Conservation (phyloP, 257 asterid genomes). For the Salvia rosmarinus region DNA sequence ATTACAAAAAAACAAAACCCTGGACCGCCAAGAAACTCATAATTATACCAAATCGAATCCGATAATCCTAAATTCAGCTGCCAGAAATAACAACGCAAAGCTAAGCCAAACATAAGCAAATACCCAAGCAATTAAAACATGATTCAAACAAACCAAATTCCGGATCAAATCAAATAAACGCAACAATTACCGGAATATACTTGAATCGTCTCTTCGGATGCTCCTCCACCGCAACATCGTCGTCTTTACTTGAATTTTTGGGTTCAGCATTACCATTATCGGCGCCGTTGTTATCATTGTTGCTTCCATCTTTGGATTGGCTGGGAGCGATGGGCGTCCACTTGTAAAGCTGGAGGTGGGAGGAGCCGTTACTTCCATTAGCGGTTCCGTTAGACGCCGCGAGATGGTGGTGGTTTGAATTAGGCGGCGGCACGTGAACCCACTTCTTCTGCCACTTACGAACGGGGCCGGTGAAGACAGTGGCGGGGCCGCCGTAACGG, state of each 20-base stretch:
- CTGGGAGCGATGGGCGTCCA: constrained; percentile 70
- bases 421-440: constrained; percentile 48
- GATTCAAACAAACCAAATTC: constrained; percentile 7
- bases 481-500: constrained; percentile 87
- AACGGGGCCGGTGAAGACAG: constrained; percentile 92
- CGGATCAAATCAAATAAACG: constrained; percentile 23
- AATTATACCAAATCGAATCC: constrained; percentile 11
- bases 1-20: constrained; percentile 31
- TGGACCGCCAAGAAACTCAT: constrained; percentile 3
- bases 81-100: neutral
- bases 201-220: constrained; percentile 74
- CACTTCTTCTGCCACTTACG: constrained; percentile 79
- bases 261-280: constrained; percentile 47
- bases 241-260: constrained; percentile 45
- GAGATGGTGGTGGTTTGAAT: constrained; percentile 43
- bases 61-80: neutral
- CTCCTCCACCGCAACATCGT: constrained; percentile 53
- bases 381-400: constrained; percentile 49
- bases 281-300: constrained; percentile 29
- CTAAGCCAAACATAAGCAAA: neutral
- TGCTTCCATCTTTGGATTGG: constrained; percentile 46
- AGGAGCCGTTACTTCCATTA: constrained; percentile 54
- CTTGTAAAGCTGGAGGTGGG: constrained; percentile 75
- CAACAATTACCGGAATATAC: constrained; percentile 81
- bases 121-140: neutral